Evolutionary conservation across 2,329 filamentous ascomycete species (phyloP), one percentile per base, ranked within the genome.

Genomic region (Sordariomycetes sp.): DNA sequence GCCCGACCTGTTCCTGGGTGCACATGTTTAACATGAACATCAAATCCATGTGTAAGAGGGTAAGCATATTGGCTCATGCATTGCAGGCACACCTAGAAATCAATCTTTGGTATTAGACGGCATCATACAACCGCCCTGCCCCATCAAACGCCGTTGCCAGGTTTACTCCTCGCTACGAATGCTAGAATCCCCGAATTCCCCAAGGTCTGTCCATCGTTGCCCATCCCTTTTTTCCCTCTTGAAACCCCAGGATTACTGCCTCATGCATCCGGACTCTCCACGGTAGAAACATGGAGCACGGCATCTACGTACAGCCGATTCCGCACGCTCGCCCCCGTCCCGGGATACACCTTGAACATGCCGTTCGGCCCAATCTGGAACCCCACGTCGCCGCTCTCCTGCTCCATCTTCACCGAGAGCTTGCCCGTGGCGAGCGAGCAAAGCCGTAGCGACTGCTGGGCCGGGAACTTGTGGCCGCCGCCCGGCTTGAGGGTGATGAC

Each of bases 291-390:
- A 58, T 78, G 74, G 48, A 80, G 60, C 20, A 72, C 68, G 0
- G 74, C 71, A 59, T 79, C 74, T 3, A 71, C 50, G 59, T 80
- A 79, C 0, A 74, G 64, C 35, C 68, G 65, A 60, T 81, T 81
- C 59, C 71, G 66, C 4, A 74, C 70, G 20, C 64, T 66, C 61
- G 74, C 77, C 1, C 58, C 57, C 55, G 65, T 66, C 0, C 74
- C 73, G 0, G 74, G 70, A 24, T 65, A 67, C 43, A 80, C 67
- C 54, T 70, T 68, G 60, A 80, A 76, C 62, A 75, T 67, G 28
- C 78, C 75, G 56, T 75, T 70, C 1, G 70, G 68, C 0, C 78
- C 78, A 3, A 79, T 64, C 0, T 65, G 61, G 48, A 79, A 74
- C 4, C 69, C 64, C n/a, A 69, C 62, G 3, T 66, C 67, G 1